These are phyloP conservation scores for Exutisphaerella laricina DNA, from an alignment of 2,329 filamentous ascomycete species.

Conservation along the genomic window DNA sequence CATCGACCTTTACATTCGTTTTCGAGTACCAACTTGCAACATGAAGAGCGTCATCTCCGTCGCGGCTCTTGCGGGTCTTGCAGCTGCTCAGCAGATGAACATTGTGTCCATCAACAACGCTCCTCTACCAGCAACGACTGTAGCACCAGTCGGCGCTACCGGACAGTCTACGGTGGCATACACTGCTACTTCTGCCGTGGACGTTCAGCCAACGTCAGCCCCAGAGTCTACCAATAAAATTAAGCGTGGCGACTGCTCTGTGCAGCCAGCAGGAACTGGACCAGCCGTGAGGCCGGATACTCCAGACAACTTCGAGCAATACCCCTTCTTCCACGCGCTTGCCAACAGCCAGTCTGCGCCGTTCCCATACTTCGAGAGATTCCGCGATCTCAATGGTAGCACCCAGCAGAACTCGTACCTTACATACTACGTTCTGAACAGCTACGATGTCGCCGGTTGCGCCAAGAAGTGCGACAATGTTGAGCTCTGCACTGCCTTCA, in stretches of 20 bases:
- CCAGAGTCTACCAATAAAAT: conserved; percentile 11
- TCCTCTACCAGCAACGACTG: conserved; percentile 15
- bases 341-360: conserved; percentile 17
- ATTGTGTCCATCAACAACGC: conserved; percentile 21
- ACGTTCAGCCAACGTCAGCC: conserved; percentile 17
- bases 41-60: conserved; percentile 18
- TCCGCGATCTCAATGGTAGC: conserved; percentile 23
- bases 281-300: conserved; percentile 27
- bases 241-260: conserved; percentile 31
- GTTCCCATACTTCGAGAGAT: conserved; percentile 22
- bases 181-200: conserved; percentile 16
- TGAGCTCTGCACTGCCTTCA: conserved; percentile 23
- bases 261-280: conserved; percentile 35
- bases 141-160: conserved; percentile 19
- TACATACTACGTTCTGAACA: conserved; percentile 22
- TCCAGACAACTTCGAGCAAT: conserved; percentile 24
- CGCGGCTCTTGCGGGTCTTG: conserved; percentile 21
- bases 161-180: conserved; percentile 15
- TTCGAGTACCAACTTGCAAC: too few species aligned
- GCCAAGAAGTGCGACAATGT: conserved; percentile 21
- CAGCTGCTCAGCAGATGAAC: conserved; percentile 23
- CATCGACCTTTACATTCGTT: too few species aligned
- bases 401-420: conserved; percentile 24
- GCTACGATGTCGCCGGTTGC: conserved; percentile 22
- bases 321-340: conserved; percentile 13